Evolutionary conservation across 352 stramenopile genomes (phyloP), one percentile per base, ranked within the genome.

Genomic region (Pythium volutum): DNA sequence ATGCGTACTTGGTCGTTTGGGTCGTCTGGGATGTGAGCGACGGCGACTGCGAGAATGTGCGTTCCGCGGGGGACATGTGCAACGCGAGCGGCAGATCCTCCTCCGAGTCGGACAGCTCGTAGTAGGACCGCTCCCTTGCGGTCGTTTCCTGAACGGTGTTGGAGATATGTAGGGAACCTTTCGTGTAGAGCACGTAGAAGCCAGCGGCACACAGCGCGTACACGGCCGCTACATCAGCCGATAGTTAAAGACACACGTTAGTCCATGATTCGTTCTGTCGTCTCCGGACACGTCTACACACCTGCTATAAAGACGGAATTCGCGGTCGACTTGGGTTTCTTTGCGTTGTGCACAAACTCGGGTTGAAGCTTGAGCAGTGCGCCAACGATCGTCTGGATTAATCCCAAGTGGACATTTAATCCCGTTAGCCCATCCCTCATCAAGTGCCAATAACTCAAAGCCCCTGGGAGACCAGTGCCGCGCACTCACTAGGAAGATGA

Each of bases 221-320:
- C n/a, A 91, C 59, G 50, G 69, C 69, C 12, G 71, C 81, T 89
- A 43, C 11, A 49, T 3, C 2, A 23, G 38, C 20, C 31, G 31
- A n/a, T n/a, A 45, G 39, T 23, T 29, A 0, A 26, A 25, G 7
- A n/a, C n/a, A 8, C 42, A 48, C 18, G 10, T 25, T 48, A 48
- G 42, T 27, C n/a, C 20, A 48, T 16, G 10, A 5, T 8, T 8
- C 3, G n/a, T 29, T 27, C 42, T 16, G 15, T 10, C 15, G 42
- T 48, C 42, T 43, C 36, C 15, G 18, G 36, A 29, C 11, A 70
- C 2, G 45, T 0, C 15, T 38, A 75, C 82, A 46, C 42, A 93
- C 84, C 82, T 12, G 84, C 82, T 77, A 89, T 74, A 64, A 93
- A 93, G 52, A 79, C 89, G 36, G 80, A 75, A 33, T 83, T 91